Evolutionary conservation across 2,329 filamentous ascomycete species (phyloP), one percentile per base, ranked within the genome.

Genomic region (Exserohilum turcica): DNA sequence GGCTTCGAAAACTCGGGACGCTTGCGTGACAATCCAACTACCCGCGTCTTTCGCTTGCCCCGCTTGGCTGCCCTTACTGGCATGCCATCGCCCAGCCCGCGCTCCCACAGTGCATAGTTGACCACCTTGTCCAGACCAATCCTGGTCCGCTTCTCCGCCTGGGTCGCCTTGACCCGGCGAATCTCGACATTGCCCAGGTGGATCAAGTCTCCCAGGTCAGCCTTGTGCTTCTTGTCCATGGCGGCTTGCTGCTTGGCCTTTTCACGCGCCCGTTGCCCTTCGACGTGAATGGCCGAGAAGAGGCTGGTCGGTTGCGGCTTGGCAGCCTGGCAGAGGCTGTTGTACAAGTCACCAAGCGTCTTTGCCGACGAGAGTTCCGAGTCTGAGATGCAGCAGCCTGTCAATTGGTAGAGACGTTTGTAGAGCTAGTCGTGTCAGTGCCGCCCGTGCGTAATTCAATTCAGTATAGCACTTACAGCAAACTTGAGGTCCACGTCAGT

Each of bases 121-220:
- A 93, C 90, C 43, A 92, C 74, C 84, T 94, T 94, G 84, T 88
- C 90, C 66, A 90, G 81, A 24, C 91, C 91, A 36, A 90, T 72
- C 43, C 84, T 80, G 64, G 83, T 85, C 75, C 93, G 89, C 72
- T 85, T 86, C 72, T 93, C 84, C 29, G 89, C 85, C 8, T 85
- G 83, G 6, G 86, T 92, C 54, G 90, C 78, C 65, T 87, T 86
- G 60, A 82, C 82, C 21, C 76, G 72, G 62, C 84, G 83, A 18
- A 96, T 77, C 62, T 81, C 82, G 37, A 97, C 86, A 68, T 97
- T 97, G 29, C 64, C 61, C 13, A 68, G 36, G 3, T 50, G 59
- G 36, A 71, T 54, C n/a, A 71, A 58, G 27, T 67, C 64, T 27
- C 66, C 65, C 1, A 68, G 39, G 29, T 67, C 54, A 10, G 61